Evolutionary conservation across 768 basidiomycete genomes (phyloP).

Genomic region (Russula abietina): DNA sequence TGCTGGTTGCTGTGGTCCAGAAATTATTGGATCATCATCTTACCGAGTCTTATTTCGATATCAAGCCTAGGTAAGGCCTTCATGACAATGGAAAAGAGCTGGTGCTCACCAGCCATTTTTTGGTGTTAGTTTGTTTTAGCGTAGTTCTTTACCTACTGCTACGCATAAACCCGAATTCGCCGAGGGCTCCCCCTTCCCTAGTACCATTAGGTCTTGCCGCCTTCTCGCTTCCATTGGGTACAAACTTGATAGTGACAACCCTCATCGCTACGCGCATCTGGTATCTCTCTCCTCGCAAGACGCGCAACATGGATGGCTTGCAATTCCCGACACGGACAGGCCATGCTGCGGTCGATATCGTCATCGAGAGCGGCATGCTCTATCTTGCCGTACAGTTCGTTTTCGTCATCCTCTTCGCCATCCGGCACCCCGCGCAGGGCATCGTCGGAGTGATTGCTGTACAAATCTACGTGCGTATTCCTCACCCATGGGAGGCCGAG

Average conservation of each 20-base stretch:
- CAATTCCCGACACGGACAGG: neutral
- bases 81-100: neutral
- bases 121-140: neutral
- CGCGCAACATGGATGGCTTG: conserved; percentile 2
- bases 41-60: conserved; percentile 35
- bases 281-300: conserved; percentile 25
- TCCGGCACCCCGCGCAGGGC: conserved; percentile 32
- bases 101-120: neutral
- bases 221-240: conserved; percentile 37
- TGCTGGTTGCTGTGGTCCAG: conserved; percentile 39
- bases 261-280: conserved; percentile 40
- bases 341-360: conserved; percentile 30
- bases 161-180: neutral
- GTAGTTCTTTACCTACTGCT: neutral
- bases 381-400: conserved; percentile 38
- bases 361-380: conserved; percentile 38
- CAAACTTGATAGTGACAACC: conserved; percentile 38
- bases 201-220: conserved; percentile 34
- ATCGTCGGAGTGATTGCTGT: conserved; percentile 35
- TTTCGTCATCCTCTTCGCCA: conserved; percentile 38
- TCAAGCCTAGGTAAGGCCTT: conserved; percentile 34
- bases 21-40: conserved; percentile 32
- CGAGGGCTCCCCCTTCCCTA: neutral
- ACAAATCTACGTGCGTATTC: conserved; percentile 37
- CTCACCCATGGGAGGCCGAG: neutral